Evolutionary conservation across 495 filamentous ascomycete genomes (phyloP), one percentile per base, ranked within the genome.

Genomic region (Bathelium albidoporum): DNA sequence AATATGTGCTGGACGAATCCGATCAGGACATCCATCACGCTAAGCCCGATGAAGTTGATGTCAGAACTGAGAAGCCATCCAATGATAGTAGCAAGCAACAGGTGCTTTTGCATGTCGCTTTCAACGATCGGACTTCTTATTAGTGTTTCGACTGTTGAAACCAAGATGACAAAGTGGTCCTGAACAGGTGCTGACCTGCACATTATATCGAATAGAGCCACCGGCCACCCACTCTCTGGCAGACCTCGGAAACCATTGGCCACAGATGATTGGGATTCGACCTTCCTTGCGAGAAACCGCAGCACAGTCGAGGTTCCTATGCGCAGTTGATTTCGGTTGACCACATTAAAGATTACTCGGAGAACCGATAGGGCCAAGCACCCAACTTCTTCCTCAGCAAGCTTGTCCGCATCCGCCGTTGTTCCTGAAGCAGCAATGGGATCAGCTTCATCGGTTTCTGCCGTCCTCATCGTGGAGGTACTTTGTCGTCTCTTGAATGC

Each of bases 11-110:
- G 84, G 61, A 95, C 81, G 5, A 97, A 79, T 22, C 89, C 89
- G 24, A 93, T 77, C 22, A 96, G 77, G 7, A 96, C 84, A 71
- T 97, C 92, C 82, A 96, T 97, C 26, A 96, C 87, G 69, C 90
- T 95, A 44, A 97, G 79, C 1, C 92, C 92, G 63, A 97, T 95
- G 73, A 97, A 83, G 72, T 95, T 97, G 68, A 95, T 85, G 32
- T 90, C 83, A 0, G 91, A 96, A 62, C 86, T 85, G 44, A 97
- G 75, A n/a, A 96, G 78, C 62, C 87, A 89, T 62, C 85, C 85
- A 49, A 95, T 81, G 68, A 95, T 83, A 58, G 83, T 86, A 0
- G 86, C 81, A 49, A 95, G 74, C 18, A 90, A 83, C 31, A 88
- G 80, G 71, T 93, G 85, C 43, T 86, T 83, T 20, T 81, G 79